Conservation (phyloP, 164 flowering plant species). For the Nymphaea colorata region DNA sequence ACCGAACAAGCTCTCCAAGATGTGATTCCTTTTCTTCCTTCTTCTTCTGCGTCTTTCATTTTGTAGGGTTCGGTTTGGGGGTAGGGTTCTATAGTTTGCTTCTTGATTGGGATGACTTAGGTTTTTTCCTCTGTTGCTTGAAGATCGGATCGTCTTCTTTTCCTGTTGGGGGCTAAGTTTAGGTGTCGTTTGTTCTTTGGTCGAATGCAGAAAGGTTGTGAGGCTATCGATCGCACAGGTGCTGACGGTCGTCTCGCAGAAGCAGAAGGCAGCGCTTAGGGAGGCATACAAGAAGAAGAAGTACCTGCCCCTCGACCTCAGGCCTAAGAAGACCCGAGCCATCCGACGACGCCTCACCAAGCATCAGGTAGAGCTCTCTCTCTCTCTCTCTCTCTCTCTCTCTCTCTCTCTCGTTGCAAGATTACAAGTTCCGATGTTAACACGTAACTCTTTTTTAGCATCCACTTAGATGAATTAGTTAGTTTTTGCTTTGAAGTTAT, state of each 20-base stretch:
- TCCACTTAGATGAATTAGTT: no score
- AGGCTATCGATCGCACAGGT: conserved; percentile 69
- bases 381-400: neutral
- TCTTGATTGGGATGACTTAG: neutral
- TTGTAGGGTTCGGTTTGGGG: neutral
- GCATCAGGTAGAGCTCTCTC: conserved; percentile 39
- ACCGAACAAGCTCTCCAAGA: conserved; percentile 73
- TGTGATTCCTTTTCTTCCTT: conserved; percentile 17
- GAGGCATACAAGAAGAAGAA: conserved; percentile 72
- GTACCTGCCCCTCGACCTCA: conserved; percentile 61
- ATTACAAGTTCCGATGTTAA: no score
- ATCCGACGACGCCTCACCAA: conserved; percentile 72
- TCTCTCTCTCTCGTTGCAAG: no score
- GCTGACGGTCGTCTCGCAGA: conserved; percentile 72
- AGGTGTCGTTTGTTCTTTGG: neutral
- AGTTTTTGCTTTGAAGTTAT: no score
- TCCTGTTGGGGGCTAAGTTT: neutral
- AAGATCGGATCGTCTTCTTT: neutral
- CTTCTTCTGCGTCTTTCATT: neutral
- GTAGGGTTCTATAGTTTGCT: neutral
- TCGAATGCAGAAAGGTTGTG: conserved; percentile 59
- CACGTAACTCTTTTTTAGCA: no score
- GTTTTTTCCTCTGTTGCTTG: neutral
- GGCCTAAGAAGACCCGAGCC: conserved; percentile 84
- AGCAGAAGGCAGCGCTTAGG: conserved; percentile 64